A percentile compares a stretch with the other conserved stretches of the same genome.
Evolutionary conservation across 768 basidiomycete genomes (phyloP).

Genomic region (Hortiboletus flavorubellus): DNA sequence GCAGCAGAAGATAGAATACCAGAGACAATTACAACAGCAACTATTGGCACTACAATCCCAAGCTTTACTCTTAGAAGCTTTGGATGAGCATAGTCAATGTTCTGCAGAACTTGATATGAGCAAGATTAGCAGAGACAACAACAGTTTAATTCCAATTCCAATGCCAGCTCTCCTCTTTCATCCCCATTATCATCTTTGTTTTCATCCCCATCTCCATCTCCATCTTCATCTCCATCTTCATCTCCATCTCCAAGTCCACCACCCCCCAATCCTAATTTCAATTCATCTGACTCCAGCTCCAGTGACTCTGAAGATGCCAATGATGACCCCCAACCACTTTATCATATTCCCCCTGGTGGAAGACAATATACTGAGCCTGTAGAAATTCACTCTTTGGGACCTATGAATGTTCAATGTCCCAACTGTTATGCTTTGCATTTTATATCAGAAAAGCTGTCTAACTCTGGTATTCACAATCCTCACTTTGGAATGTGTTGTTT

Average conservation of each 20-base stretch:
- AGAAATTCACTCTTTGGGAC: neutral
- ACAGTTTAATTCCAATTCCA: too few species aligned
- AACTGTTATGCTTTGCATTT: conserved; percentile 22
- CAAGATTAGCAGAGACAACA: too few species aligned
- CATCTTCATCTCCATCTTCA: too few species aligned
- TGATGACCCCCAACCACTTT: too few species aligned
- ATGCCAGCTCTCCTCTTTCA: too few species aligned
- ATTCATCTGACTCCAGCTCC: too few species aligned
- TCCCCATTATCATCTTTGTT: too few species aligned
- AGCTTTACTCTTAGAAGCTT: neutral
- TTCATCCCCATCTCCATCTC: too few species aligned
- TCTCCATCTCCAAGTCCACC: too few species aligned
- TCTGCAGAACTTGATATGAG: neutral
- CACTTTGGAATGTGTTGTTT: conserved; percentile 31
- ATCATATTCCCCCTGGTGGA: conserved; percentile 7
- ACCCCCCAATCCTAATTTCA: too few species aligned
- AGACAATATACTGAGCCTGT: conserved; percentile 3
- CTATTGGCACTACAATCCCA: neutral
- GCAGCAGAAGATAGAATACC: too few species aligned
- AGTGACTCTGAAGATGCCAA: too few species aligned
- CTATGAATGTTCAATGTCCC: conserved; percentile 8
- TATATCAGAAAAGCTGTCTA: conserved; percentile 5
- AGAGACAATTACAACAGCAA: neutral
- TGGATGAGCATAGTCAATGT: neutral
- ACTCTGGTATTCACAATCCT: neutral